These are phyloP conservation scores for Fraxinus anomala DNA, from an alignment of 257 asterid species.

Conservation along the genomic window DNA sequence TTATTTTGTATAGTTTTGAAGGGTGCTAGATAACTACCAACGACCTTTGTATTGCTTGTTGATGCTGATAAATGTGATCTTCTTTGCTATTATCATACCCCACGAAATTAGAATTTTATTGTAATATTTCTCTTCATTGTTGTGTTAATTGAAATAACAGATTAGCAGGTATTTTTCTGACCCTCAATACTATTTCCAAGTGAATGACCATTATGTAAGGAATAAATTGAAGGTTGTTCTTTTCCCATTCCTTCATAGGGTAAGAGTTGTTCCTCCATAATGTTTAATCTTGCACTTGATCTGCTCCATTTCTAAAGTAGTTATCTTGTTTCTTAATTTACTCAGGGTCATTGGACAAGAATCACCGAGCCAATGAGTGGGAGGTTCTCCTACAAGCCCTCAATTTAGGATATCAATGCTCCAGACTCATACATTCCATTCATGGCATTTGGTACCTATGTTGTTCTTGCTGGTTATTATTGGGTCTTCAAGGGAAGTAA, in stretches of 20 bases:
- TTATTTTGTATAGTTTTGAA: neutral
- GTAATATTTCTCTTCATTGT: neutral
- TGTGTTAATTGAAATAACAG: no score
- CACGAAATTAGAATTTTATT: no score
- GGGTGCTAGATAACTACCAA: no score
- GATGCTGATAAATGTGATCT: neutral
- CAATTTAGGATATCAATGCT: conserved; percentile 18
- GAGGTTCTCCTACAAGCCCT: conserved; percentile 3
- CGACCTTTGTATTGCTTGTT: no score
- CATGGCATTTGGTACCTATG: conserved; percentile 17
- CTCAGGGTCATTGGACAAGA: conserved; percentile 24
- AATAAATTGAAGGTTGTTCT: conserved; percentile 1
- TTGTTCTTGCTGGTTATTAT: neutral
- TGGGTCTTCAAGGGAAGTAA: neutral
- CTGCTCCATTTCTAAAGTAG: no score
- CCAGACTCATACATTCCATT: conserved; percentile 21
- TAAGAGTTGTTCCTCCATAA: neutral
- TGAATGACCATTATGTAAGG: neutral
- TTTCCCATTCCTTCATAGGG: neutral
- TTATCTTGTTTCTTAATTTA: no score
- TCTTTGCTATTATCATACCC: neutral
- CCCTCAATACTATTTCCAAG: neutral
- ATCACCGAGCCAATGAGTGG: conserved; percentile 11
- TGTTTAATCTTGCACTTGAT: no score
- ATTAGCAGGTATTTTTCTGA: neutral